A percentile compares a stretch with the other conserved stretches of the same genome.
These are phyloP conservation scores for Oryza glumipatula DNA, from an alignment of 176 grass and related monocot species.

Conservation along the genomic window DNA sequence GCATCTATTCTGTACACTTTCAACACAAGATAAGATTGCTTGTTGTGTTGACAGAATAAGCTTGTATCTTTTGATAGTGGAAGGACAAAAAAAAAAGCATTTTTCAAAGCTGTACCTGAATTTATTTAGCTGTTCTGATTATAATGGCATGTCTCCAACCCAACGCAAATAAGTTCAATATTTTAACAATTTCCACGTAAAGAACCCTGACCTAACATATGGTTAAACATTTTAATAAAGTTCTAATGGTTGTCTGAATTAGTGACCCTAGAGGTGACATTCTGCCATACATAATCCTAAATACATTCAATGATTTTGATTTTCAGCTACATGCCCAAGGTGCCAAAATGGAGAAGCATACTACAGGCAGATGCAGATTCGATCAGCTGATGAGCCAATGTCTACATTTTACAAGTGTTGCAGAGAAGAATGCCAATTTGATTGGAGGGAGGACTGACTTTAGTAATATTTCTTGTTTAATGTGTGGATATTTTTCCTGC, in stretches of 20 bases:
- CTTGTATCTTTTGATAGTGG: neutral
- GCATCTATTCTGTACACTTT: neutral
- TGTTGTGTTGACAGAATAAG: neutral
- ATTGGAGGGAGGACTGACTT: slow-evolving; percentile 70
- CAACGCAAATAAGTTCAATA: neutral
- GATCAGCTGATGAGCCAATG: slow-evolving; percentile 75
- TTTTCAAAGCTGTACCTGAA: neutral
- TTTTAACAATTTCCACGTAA: slow-evolving; percentile 1
- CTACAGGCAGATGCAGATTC: slow-evolving; percentile 60
- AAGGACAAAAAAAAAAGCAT: neutral
- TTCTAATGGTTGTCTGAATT: neutral
- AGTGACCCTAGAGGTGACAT: neutral
- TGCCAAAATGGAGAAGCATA: slow-evolving; percentile 67
- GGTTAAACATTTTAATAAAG: neutral
- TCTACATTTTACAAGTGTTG: slow-evolving; percentile 63
- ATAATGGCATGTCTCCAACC: neutral
- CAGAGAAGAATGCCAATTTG: slow-evolving; percentile 47
- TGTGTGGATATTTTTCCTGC: neutral
- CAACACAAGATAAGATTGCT: neutral
- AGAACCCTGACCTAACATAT: neutral
- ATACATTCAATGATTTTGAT: slow-evolving; percentile 6
- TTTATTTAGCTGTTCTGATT: neutral
- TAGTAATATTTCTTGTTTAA: neutral
- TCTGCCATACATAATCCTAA: slow-evolving; percentile 9
- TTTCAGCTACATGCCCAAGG: slow-evolving; percentile 65